These are phyloP conservation scores for Thelonectria olida DNA, from an alignment of 2,329 filamentous ascomycete genomes.

Conservation along the genomic window DNA sequence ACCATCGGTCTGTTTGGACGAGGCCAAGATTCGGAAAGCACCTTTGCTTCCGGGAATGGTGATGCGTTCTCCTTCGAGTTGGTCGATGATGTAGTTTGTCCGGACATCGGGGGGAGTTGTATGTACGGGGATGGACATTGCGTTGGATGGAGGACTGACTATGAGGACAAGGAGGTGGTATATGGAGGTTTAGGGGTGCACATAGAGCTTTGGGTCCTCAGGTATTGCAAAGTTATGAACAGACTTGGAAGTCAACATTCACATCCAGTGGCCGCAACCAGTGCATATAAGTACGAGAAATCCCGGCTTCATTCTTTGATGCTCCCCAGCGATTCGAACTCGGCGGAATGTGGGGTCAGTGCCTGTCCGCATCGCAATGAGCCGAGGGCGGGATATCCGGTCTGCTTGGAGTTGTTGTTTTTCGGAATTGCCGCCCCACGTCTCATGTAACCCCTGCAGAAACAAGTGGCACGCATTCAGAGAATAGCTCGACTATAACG, in stretches of 20 bases:
- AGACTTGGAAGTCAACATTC: neutral
- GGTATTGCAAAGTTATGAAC: too few relatives aligned
- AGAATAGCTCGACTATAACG: too few relatives aligned
- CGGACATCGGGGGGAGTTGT: slow-evolving; percentile 48
- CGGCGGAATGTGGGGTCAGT: slow-evolving; percentile 15
- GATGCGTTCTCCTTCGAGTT: slow-evolving; percentile 60
- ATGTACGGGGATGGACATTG: slow-evolving; percentile 45
- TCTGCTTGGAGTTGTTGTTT: neutral
- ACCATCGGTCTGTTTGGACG: slow-evolving; percentile 60
- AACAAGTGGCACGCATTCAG: neutral
- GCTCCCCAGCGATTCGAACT: neutral
- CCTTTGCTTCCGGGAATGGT: slow-evolving; percentile 63
- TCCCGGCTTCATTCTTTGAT: neutral
- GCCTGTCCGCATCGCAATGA: neutral
- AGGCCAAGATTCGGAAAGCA: slow-evolving; percentile 59
- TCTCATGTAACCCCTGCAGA: neutral
- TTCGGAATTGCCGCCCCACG: slow-evolving; percentile 17
- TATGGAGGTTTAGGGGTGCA: too few relatives aligned
- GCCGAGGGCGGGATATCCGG: neutral
- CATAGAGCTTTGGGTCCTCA: too few relatives aligned
- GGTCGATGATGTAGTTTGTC: slow-evolving; percentile 56
- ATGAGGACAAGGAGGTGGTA: too few relatives aligned
- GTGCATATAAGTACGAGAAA: neutral
- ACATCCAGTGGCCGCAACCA: neutral
- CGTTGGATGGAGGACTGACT: neutral